These are phyloP conservation scores for Gnetum montanum DNA, from an alignment of 75 land plant genomes.

Conservation along the genomic window DNA sequence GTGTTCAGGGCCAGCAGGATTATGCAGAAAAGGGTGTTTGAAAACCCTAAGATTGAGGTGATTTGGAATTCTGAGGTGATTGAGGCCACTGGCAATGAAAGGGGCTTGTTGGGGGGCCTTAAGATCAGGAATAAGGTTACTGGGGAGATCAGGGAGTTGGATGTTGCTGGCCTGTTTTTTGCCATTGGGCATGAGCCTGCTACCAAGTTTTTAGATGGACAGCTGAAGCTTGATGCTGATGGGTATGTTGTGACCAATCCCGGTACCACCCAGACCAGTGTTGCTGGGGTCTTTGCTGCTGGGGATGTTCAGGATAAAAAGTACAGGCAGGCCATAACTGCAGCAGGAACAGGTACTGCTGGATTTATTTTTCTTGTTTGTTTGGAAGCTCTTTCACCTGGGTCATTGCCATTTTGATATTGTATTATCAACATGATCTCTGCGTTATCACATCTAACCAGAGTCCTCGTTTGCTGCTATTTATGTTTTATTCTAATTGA, in stretches of 20 bases:
- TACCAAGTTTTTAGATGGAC: conserved; percentile 80
- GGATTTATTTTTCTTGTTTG: not conserved
- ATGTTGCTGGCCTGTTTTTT: conserved; percentile 81
- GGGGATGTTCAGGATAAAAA: conserved; percentile 99
- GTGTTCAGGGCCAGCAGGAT: conserved; percentile 87
- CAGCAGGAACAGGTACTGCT: conserved; percentile 94
- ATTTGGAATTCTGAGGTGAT: conserved; percentile 68
- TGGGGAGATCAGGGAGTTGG: conserved; percentile 43
- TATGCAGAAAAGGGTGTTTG: conserved; percentile 71
- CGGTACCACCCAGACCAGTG: conserved; percentile 80
- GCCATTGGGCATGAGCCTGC: conserved; percentile 99
- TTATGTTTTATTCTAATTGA: too few relatives aligned
- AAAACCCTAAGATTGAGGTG: conserved; percentile 87
- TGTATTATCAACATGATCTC: too few relatives aligned
- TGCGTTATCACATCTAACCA: too few relatives aligned
- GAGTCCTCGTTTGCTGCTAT: too few relatives aligned
- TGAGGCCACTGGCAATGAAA: conserved; percentile 51
- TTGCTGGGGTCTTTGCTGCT: conserved; percentile 77
- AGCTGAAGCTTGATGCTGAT: conserved; percentile 67
- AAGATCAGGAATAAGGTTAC: conserved; percentile 61
- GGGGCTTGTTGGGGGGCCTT: conserved; percentile 44
- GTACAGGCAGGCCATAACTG: conserved; percentile 93
- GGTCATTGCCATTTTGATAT: too few relatives aligned
- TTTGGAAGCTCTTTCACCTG: too few relatives aligned
- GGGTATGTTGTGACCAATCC: conserved; percentile 84